Percentiles rank a stretch among this genome's conserved stretches.
Conservation (phyloP, 2,329 filamentous ascomycete genomes). For the Lachnellula arida region DNA sequence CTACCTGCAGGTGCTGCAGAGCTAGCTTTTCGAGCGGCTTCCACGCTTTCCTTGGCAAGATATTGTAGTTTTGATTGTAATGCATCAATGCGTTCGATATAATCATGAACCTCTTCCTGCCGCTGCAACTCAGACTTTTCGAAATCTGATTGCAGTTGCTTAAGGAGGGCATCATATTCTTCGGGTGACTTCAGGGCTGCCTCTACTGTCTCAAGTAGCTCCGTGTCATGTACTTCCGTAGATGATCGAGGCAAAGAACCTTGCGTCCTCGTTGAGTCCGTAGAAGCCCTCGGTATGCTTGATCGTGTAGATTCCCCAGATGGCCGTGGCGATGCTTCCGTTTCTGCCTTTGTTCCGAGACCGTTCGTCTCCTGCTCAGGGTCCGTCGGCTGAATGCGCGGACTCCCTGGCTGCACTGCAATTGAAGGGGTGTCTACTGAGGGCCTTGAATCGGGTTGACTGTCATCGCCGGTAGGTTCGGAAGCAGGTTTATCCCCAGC, state of each 20-base stretch:
- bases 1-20: slow-evolving; percentile 59
- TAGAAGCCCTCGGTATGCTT: slow-evolving; percentile 23
- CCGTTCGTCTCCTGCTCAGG: slow-evolving; percentile 9
- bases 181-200: slow-evolving; percentile 13
- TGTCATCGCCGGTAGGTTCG: not conserved
- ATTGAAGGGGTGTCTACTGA: slow-evolving; percentile 12
- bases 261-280: slow-evolving; percentile 19
- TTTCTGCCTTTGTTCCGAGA: slow-evolving; percentile 11
- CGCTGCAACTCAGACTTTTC: slow-evolving; percentile 41
- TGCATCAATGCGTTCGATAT: slow-evolving; percentile 87
- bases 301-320: slow-evolving; percentile 28
- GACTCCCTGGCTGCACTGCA: slow-evolving; percentile 12
- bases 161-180: slow-evolving; percentile 38
- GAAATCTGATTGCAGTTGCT: slow-evolving; percentile 32
- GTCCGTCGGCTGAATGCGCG: not conserved
- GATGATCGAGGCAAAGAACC: slow-evolving; percentile 26
- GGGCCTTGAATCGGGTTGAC: not conserved
- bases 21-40: slow-evolving; percentile 66
- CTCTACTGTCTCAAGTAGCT: slow-evolving; percentile 3
- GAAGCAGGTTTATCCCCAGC: slow-evolving; percentile 5
- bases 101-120: slow-evolving; percentile 76
- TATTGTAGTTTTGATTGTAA: slow-evolving; percentile 89
- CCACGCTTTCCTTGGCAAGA: slow-evolving; percentile 72
- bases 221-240: slow-evolving; percentile 24
- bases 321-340: slow-evolving; percentile 19